Percentiles rank a stretch among this genome's conserved stretches.
Conservation (phyloP, 495 filamentous ascomycete species). For the Rostrohypoxylon terebratum region DNA sequence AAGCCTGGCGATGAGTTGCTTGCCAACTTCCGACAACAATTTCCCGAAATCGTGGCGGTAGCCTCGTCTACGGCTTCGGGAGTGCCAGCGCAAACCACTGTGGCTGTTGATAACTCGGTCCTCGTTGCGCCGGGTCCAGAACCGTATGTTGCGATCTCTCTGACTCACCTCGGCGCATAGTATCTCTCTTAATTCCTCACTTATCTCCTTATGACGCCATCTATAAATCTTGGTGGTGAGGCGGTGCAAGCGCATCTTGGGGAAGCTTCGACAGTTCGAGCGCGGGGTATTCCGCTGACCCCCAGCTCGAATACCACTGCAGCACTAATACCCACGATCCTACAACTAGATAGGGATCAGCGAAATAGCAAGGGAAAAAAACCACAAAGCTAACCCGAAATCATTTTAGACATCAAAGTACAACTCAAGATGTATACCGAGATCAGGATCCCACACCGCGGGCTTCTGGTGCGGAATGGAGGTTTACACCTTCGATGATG, state of each 20-base stretch:
- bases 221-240: conserved; percentile 29
- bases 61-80: conserved; percentile 50
- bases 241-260: conserved; percentile 45
- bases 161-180: conserved; percentile 13
- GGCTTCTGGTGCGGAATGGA: conserved; percentile 78
- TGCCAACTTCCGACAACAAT: conserved; percentile 82
- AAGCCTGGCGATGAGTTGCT: conserved; percentile 89
- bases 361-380: conserved; percentile 1
- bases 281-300: conserved; percentile 43
- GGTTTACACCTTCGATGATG: conserved; percentile 87
- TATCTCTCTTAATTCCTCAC: conserved; percentile 2
- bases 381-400: conserved; percentile 24
- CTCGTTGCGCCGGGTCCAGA: conserved; percentile 59
- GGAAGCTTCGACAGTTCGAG: conserved; percentile 26
- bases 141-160: conserved; percentile 56
- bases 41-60: conserved; percentile 69
- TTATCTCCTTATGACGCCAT: conserved; percentile 27
- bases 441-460: conserved; percentile 84
- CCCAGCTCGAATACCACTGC: conserved; percentile 36
- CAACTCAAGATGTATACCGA: conserved; percentile 68
- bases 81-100: conserved; percentile 50
- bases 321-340: conserved; percentile 26
- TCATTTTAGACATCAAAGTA: conserved; percentile 51
- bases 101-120: conserved; percentile 54
- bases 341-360: conserved; percentile 5